Base-by-base conservation (phyloP, 352 stramenopile species). In the Phytophthora pini region DNA sequence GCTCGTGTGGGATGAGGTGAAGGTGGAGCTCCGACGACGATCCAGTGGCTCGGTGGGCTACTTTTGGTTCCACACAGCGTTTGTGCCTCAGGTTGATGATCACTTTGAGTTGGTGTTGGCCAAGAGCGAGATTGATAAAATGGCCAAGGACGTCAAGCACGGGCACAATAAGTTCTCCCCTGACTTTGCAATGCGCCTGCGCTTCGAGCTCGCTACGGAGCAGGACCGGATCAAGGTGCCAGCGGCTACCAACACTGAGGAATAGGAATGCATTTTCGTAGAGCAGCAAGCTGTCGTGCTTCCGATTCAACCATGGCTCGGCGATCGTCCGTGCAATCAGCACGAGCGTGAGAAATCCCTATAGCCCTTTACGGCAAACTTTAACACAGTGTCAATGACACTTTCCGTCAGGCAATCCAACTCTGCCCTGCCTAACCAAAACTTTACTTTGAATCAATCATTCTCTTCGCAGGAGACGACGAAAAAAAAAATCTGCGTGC, bases 41-140 rank as follows among this genome's bases (percentile, higher is more conserved):
- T 61, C 69, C 9, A 77, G 78, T 17, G 56, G 56, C 6, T 74
- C 74, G 4, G 52, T 93, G 15, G 84, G 84, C 2, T 72, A 93
- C 53, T 85, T 91, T 66, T 93, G 84, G 84, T 88, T 93, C 65
- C 84, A 93, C 70, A 89, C 84, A 8, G 65, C 84, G n/a, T 93
- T 93, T 34, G 53, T 93, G 17, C 38, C 54, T 11, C 56, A 55
- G n/a, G 63, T 65, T 6, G 26, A 44, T 9, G 69, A 56, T 15
- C 38, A 64, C 15, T 49, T 76, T 39, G 69, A 82, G 64, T 58
- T 93, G 11, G 44, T 51, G 38, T 27, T 92, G 13, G 29, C 61
- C 10, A 93, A 93, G 48, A 60, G 62, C 29, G 84, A 89, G 66
- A 90, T 93, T 47, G 84, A 93, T 77, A 88, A 90, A 47, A 57